Base-by-base conservation (phyloP, 164 flowering plant species). In the Liquidambar formosana region DNA sequence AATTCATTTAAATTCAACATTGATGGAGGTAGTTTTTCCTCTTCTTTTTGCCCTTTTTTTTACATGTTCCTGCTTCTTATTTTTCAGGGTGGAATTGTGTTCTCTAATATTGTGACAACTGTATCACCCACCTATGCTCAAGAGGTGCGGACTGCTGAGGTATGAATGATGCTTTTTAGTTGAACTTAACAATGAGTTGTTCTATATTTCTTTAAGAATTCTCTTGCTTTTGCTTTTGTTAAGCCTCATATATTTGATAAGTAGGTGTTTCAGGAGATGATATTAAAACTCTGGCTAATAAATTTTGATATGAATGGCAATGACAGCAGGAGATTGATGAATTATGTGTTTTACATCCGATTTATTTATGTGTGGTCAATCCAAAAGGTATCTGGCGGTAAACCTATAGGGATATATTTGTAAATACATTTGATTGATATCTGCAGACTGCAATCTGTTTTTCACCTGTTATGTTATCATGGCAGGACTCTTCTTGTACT, bases 121-220 rank as follows among this genome's bases (percentile, higher is more conserved):
- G 99, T 95, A 19, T 95, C 99, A 62, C 99, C 97, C 68, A 85
- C 94, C 18, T 95, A 95, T 84, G 97, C 97, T 41, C 90, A 86
- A 76, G 99, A 95, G 77, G 99, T 92, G 73, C 89, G 86, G 44
- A 88, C 91, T 59, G 75, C 94, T 73, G 93, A 91, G 99, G 99
- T 95, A 87, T 56, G 80, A 44, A 14, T 38, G 13, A 22, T n/a
- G 1, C 61, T 67, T 56, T 22, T 10, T 25, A 15, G n/a, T n/a
- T 67, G 33, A 21, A 45, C 15, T 19, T 1, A 22, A 49, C 33
- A 19, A 44, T 56, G 28, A 33, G 15, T 23, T 64, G 26, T 52
- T 45, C 22, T 46, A 21, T 57, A 41, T 43, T 28, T 19, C 44
- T 22, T 38, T 28, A 48, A 53, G 23, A 28, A 33, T 52, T 23